Conservation (phyloP, 306 rosid genomes). For the Gleditsia sinensis region DNA sequence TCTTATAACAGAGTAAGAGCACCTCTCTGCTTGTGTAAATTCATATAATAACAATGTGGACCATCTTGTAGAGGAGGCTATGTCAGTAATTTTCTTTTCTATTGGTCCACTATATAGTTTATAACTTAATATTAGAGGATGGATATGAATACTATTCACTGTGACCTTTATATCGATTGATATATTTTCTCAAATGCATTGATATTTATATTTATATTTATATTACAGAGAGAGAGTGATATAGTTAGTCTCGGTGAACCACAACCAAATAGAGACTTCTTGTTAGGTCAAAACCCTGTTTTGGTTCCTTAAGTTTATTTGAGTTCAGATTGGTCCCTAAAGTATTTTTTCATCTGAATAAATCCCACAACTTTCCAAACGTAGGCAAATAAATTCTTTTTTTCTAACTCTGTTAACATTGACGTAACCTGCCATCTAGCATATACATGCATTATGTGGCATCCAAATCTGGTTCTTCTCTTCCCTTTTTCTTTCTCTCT, state of each 20-base stretch:
- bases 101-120: not conserved
- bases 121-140: not conserved
- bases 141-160: not conserved
- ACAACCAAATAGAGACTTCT: not conserved
- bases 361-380: no score
- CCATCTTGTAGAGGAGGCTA: constrained; percentile 22
- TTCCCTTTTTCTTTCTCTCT: no score
- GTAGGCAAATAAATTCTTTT: no score
- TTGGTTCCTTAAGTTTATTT: no score
- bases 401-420: no score
- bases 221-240: not conserved
- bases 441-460: no score
- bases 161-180: not conserved
- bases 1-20: constrained; percentile 82
- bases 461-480: no score
- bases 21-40: constrained; percentile 12
- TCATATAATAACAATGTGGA: not conserved
- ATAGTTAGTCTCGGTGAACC: not conserved
- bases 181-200: not conserved
- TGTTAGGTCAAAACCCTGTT: no score
- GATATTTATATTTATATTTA: no score
- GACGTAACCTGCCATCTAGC: no score
- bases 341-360: no score
- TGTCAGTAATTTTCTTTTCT: not conserved
- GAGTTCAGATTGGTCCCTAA: no score